phyloP scores from a whole-genome alignment of 2,329 filamentous ascomycete species.

The Botryotinia convoluta region DNA sequence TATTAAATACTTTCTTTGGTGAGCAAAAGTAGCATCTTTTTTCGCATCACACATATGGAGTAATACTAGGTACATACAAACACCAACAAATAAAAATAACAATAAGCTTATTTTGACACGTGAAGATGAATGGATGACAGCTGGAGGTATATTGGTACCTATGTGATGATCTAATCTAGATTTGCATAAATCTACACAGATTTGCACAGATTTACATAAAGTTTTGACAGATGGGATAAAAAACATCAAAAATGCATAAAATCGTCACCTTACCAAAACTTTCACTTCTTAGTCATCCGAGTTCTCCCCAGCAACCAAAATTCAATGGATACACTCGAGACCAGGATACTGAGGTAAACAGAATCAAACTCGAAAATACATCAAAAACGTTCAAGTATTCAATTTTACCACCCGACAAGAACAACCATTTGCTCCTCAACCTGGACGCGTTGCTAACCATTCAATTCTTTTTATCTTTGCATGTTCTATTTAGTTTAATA shows the following conservation, averaged over 20 bases:
- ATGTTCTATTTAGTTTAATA: slow-evolving; percentile 29
- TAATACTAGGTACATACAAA: background rate
- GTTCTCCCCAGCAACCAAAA: slow-evolving; percentile 16
- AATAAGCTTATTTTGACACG: slow-evolving; percentile 4
- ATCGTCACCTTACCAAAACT: background rate
- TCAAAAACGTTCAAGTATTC: background rate
- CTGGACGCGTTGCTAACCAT: background rate
- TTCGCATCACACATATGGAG: background rate
- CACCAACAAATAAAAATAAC: background rate
- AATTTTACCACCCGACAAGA: background rate
- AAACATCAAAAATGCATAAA: background rate
- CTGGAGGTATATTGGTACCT: background rate
- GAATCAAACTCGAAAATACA: slow-evolving; percentile 9
- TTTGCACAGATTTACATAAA: too few relatives aligned
- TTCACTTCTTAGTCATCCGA: slow-evolving; percentile 1
- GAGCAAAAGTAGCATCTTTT: background rate
- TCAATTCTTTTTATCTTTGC: slow-evolving; percentile 17
- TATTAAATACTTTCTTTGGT: background rate
- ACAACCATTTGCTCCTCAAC: slow-evolving; percentile 4
- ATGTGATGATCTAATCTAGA: background rate
- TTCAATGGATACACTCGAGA: background rate
- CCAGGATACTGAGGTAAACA: slow-evolving; percentile 10
- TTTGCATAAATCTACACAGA: background rate
- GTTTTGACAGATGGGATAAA: background rate
- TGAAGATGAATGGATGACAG: background rate